phyloP scores from a whole-genome alignment of 1,139 yeast genomes.

The Oligophagozyma castellii region DNA sequence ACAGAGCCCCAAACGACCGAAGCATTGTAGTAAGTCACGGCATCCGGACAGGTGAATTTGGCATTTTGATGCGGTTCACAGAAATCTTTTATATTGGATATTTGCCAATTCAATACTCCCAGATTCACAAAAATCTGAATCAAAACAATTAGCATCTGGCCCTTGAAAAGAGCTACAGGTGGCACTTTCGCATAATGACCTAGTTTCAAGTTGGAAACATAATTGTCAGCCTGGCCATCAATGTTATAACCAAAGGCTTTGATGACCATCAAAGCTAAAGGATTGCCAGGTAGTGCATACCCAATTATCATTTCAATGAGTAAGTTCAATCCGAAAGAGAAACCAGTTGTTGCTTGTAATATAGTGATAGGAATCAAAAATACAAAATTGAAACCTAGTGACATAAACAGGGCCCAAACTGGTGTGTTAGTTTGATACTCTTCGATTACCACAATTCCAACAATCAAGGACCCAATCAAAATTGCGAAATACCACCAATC shows the following conservation, averaged over 20 bases:
- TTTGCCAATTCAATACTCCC: slow-evolving; percentile 42
- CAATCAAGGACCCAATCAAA: slow-evolving; percentile 33
- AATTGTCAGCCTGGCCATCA: slow-evolving; percentile 48
- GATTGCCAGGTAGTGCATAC: slow-evolving; percentile 51
- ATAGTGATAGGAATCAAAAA: slow-evolving; percentile 40
- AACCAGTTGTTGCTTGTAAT: slow-evolving; percentile 41
- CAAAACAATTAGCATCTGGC: slow-evolving; percentile 36
- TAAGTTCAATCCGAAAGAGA: slow-evolving; percentile 40
- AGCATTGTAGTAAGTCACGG: slow-evolving; percentile 36
- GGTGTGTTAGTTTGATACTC: slow-evolving; percentile 31
- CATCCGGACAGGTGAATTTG: slow-evolving; percentile 34
- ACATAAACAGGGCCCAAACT: slow-evolving; percentile 42
- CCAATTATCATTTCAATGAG: slow-evolving; percentile 50
- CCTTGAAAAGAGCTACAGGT: slow-evolving; percentile 47
- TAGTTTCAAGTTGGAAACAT: slow-evolving; percentile 40
- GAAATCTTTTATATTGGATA: slow-evolving; percentile 32
- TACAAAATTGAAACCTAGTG: slow-evolving; percentile 38
- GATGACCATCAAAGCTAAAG: slow-evolving; percentile 43
- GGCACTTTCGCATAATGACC: slow-evolving; percentile 50
- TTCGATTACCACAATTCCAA: slow-evolving; percentile 36
- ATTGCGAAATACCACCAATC: slow-evolving; percentile 43
- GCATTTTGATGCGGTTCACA: slow-evolving; percentile 33
- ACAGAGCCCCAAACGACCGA: slow-evolving; percentile 52
- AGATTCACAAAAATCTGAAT: slow-evolving; percentile 35
- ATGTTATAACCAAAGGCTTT: slow-evolving; percentile 49